A percentile compares a stretch with the other conserved stretches of the same genome.
These are phyloP conservation scores for Stereocaulon alpinum DNA, from an alignment of 495 filamentous ascomycete genomes.

Conservation along the genomic window DNA sequence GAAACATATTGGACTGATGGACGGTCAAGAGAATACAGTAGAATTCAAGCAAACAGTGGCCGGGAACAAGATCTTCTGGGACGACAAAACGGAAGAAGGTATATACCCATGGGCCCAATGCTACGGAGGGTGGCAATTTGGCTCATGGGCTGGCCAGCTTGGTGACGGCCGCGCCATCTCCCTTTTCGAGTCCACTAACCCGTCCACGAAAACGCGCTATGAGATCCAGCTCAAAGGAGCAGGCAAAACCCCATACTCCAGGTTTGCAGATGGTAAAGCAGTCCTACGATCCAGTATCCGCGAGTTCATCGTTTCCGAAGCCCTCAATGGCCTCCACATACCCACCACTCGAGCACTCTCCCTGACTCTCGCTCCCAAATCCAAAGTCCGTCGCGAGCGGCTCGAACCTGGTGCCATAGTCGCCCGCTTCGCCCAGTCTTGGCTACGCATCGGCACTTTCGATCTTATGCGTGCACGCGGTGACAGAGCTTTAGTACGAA, in stretches of 20 bases:
- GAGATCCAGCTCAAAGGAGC: constrained; percentile 93
- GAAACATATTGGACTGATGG: constrained; percentile 61
- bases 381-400: constrained; percentile 64
- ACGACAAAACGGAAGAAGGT: constrained; percentile 45
- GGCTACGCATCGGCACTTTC: constrained; percentile 91
- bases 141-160: constrained; percentile 89
- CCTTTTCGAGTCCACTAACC: constrained; percentile 81
- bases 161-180: constrained; percentile 93
- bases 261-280: constrained; percentile 95
- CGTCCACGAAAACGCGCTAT: constrained; percentile 57
- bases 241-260: constrained; percentile 83
- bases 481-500: constrained; percentile 60
- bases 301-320: constrained; percentile 86
- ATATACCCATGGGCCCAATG: constrained; percentile 97
- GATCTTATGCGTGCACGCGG: constrained; percentile 74
- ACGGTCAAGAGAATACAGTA: constrained; percentile 54
- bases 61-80: constrained; percentile 64
- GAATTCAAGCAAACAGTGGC: constrained; percentile 67
- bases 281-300: constrained; percentile 84
- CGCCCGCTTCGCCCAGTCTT: constrained; percentile 77
- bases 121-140: constrained; percentile 73
- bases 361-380: constrained; percentile 62
- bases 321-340: constrained; percentile 70
- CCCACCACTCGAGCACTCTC: constrained; percentile 80
- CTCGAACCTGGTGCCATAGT: constrained; percentile 93